Percentiles rank a stretch among this genome's conserved stretches.
Conservation (phyloP, 805 yeast species). For the Spencermartinsiella europaea region DNA sequence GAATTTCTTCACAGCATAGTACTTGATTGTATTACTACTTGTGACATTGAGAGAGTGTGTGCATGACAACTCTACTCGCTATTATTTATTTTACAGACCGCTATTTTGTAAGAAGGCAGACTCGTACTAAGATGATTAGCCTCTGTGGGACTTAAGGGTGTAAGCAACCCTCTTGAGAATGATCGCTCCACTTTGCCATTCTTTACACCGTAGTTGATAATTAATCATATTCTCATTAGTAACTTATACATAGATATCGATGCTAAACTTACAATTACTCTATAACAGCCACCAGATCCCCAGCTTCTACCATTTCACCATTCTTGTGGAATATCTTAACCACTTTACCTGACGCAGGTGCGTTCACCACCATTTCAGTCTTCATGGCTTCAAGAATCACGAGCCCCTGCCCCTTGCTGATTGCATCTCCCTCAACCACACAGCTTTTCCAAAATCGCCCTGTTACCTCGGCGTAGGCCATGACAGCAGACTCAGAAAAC, state of each 20-base stretch:
- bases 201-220: neutral
- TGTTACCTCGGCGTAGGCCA: conserved; percentile 91
- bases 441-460: conserved; percentile 94
- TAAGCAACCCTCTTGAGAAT: too few relatives aligned
- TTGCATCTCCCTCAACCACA: conserved; percentile 71
- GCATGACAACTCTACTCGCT: too few relatives aligned
- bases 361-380: conserved; percentile 87
- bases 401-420: conserved; percentile 69
- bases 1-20: neutral
- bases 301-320: conserved; percentile 97
- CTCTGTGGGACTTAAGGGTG: too few relatives aligned
- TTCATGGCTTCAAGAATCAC: conserved; percentile 97
- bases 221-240: neutral
- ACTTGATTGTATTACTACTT: neutral
- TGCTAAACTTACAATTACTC: conserved; percentile 32
- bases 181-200: too few relatives aligned
- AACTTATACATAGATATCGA: neutral
- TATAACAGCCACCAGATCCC: conserved; percentile 86
- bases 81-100: too few relatives aligned
- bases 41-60: too few relatives aligned
- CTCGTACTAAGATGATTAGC: too few relatives aligned
- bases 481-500: conserved; percentile 71
- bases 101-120: too few relatives aligned
- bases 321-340: conserved; percentile 53
- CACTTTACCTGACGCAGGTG: conserved; percentile 43